Evolutionary conservation across 2,329 filamentous ascomycete species (phyloP).

Genomic region (Talaromyces verruculosus): DNA sequence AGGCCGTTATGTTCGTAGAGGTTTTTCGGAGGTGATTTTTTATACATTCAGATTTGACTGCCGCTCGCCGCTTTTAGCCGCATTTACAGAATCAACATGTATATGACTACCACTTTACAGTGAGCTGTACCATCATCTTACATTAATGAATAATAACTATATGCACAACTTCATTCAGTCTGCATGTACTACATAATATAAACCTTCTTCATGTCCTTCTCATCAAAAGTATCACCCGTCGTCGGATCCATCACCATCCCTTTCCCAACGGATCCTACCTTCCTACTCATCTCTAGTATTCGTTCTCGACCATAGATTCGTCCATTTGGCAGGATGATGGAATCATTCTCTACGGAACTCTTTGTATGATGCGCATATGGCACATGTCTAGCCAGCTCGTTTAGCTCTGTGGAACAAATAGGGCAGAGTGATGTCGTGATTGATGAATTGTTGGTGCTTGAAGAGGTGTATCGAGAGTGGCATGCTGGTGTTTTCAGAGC

Average conservation of each 20-base stretch:
- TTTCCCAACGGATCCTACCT: constrained; percentile 63
- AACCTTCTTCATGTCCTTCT: constrained; percentile 73
- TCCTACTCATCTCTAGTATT: constrained; percentile 74
- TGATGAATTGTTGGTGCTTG: constrained; percentile 52
- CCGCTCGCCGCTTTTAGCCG: constrained; percentile 8
- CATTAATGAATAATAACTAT: too few relatives aligned
- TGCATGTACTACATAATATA: constrained; percentile 69
- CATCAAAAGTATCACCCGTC: constrained; percentile 66
- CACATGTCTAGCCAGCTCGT: constrained; percentile 81
- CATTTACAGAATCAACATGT: too few relatives aligned
- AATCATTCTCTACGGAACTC: constrained; percentile 85
- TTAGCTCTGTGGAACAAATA: constrained; percentile 93
- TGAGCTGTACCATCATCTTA: not conserved
- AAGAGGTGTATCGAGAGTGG: constrained; percentile 66
- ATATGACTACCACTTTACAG: not conserved
- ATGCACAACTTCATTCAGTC: not conserved
- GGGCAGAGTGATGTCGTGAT: constrained; percentile 79
- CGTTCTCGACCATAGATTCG: constrained; percentile 77
- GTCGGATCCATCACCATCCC: constrained; percentile 75
- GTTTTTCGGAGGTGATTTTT: not conserved
- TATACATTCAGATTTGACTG: not conserved
- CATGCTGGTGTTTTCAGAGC: constrained; percentile 95
- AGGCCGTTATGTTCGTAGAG: not conserved
- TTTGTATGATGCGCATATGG: constrained; percentile 95
- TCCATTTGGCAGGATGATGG: constrained; percentile 82